phyloP scores from a whole-genome alignment of 176 grass and related monocot genomes.

The Avena atlantica region DNA sequence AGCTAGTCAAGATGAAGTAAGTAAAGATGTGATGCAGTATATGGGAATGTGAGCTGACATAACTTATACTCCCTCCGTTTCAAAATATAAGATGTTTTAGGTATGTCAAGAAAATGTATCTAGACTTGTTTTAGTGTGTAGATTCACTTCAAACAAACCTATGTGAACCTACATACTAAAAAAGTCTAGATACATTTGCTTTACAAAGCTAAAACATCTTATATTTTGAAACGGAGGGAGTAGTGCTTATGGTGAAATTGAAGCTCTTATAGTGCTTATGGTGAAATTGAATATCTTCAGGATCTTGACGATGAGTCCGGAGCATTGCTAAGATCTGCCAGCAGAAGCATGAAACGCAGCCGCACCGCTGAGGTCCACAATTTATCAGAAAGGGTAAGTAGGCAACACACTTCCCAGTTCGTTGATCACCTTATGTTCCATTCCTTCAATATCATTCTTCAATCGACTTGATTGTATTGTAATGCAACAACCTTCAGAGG shows the following conservation, averaged over 20 bases:
- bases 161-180: too few relatives aligned
- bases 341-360: conserved; percentile 64
- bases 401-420: neutral
- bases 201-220: too few relatives aligned
- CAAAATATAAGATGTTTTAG: too few relatives aligned
- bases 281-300: conserved; percentile 34
- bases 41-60: neutral
- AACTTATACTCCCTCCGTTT: neutral
- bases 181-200: too few relatives aligned
- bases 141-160: too few relatives aligned
- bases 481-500: conserved; percentile 52
- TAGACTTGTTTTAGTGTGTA: too few relatives aligned
- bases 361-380: conserved; percentile 87
- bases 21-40: conserved; percentile 10
- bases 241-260: neutral
- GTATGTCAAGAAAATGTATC: too few relatives aligned
- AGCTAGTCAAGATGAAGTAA: conserved; percentile 64
- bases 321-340: conserved; percentile 43
- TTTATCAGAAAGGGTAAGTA: conserved; percentile 91
- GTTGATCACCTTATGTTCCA: neutral
- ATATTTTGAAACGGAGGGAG: too few relatives aligned
- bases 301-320: conserved; percentile 63
- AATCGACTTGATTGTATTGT: conserved; percentile 6
- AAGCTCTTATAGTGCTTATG: conserved; percentile 22
- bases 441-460: conserved; percentile 16